These are phyloP conservation scores for Pseudomicrostroma phylloplanum DNA, from an alignment of 1,284 basidiomycete species.

Conservation along the genomic window DNA sequence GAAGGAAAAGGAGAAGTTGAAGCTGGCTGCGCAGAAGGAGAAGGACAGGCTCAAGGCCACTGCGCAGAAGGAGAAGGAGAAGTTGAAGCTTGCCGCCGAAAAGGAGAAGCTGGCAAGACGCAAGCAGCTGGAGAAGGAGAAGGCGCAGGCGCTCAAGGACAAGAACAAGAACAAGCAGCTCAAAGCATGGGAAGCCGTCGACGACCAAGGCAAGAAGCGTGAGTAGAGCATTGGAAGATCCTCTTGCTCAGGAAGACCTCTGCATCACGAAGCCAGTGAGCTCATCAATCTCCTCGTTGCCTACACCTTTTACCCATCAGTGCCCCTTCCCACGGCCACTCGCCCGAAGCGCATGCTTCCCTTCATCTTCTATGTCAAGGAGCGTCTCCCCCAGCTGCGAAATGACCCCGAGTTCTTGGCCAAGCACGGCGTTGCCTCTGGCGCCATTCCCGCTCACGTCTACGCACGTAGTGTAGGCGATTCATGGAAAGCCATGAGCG, in stretches of 20 bases:
- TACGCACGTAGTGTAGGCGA: neutral
- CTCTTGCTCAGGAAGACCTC: neutral
- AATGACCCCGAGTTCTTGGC: neutral
- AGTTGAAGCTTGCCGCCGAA: neutral
- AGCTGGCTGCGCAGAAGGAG: neutral
- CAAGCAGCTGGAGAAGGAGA: neutral
- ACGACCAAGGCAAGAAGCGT: constrained; percentile 3
- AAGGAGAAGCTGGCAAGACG: neutral
- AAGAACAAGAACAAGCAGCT: constrained; percentile 1
- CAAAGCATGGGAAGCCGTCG: neutral
- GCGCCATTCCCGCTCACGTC: neutral
- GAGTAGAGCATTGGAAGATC: neutral
- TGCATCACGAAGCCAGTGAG: too few relatives aligned
- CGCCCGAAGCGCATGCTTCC: neutral
- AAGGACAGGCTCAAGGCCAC: neutral
- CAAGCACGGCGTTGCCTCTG: neutral
- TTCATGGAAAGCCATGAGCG: neutral
- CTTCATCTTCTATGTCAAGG: neutral
- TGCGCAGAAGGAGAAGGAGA: neutral
- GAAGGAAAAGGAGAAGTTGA: neutral
- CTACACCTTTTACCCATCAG: neutral
- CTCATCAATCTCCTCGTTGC: too few relatives aligned
- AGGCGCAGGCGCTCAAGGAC: neutral
- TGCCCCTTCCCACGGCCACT: neutral
- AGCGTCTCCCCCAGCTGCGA: neutral